These are phyloP conservation scores for Aspergillus texensis DNA, from an alignment of 2,329 filamentous ascomycete species.

Conservation along the genomic window DNA sequence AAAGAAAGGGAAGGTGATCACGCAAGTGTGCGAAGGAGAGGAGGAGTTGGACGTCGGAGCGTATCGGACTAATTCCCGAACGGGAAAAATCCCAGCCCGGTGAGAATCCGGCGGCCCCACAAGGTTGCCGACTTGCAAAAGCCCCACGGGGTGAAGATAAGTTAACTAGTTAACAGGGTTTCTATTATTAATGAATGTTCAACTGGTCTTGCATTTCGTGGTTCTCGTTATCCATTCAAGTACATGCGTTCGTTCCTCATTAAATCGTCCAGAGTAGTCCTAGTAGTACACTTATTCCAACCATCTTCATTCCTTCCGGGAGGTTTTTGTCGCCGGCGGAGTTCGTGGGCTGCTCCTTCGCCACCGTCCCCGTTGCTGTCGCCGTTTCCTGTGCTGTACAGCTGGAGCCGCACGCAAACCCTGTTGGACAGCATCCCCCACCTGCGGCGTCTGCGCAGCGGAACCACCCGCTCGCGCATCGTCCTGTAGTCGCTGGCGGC, in stretches of 20 bases:
- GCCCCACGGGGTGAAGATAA: conserved; percentile 8
- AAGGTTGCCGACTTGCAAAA: background rate
- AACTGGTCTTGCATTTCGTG: background rate
- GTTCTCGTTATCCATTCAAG: background rate
- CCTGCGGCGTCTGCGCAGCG: conserved; percentile 66
- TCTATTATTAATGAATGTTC: background rate
- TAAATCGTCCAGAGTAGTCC: conserved; percentile 10
- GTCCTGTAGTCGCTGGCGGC: conserved; percentile 33
- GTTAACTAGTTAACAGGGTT: background rate
- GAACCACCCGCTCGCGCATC: conserved; percentile 80
- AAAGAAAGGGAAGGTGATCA: conserved; percentile 12
- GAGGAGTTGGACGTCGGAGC: conserved; percentile 5
- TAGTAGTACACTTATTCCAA: conserved; percentile 14
- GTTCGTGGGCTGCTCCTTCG: conserved; percentile 38
- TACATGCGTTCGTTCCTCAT: background rate
- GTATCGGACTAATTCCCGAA: conserved; percentile 13
- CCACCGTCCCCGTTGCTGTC: conserved; percentile 56
- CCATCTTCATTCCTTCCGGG: conserved; percentile 4
- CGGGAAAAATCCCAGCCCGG: conserved; percentile 10
- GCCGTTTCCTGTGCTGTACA: conserved; percentile 62
- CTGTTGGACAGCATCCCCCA: conserved; percentile 81
- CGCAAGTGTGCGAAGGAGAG: conserved; percentile 1
- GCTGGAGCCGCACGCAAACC: conserved; percentile 73
- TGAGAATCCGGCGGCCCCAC: conserved; percentile 5
- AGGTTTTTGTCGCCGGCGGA: conserved; percentile 12